A percentile compares a stretch with the other conserved stretches of the same genome.
phyloP scores from a whole-genome alignment of 768 basidiomycete species.

The Leccinum boreale region DNA sequence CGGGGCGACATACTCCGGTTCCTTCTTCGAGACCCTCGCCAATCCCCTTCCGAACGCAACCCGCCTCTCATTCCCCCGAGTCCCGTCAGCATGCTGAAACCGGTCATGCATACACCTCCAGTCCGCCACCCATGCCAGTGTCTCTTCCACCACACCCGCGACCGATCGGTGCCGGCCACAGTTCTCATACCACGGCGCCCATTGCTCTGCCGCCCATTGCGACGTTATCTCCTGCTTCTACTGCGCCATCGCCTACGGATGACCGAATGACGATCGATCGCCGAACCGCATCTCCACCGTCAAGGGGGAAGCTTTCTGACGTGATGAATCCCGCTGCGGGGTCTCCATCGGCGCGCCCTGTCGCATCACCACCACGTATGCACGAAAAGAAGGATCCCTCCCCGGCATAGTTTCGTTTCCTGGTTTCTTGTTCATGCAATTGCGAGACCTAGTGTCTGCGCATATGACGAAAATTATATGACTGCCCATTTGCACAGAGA shows the following conservation, averaged over 20 bases:
- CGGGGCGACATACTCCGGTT: conserved; percentile 52
- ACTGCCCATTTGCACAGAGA: conserved; percentile 19
- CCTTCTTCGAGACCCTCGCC: conserved; percentile 67
- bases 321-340: conserved; percentile 47
- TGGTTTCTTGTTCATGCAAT: conserved; percentile 13
- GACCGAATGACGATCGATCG: conserved; percentile 35
- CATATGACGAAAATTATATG: conserved; percentile 23
- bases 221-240: conserved; percentile 61
- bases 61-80: conserved; percentile 67
- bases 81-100: conserved; percentile 43
- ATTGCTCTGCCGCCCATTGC: conserved; percentile 70
- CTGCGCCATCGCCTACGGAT: conserved; percentile 51
- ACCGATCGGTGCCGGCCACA: conserved; percentile 57
- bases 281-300: conserved; percentile 47
- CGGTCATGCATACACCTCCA: conserved; percentile 39
- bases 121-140: conserved; percentile 52
- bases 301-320: conserved; percentile 52
- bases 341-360: conserved; percentile 50
- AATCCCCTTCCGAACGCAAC: conserved; percentile 70
- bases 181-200: conserved; percentile 35
- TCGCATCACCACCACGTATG: conserved; percentile 51
- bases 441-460: conserved; percentile 1
- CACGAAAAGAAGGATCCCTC: conserved; percentile 33
- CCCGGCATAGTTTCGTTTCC: conserved; percentile 15
- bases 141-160: conserved; percentile 73